Evolutionary conservation across 345 rosid species (phyloP).

Genomic region (Euclidium syriacum): DNA sequence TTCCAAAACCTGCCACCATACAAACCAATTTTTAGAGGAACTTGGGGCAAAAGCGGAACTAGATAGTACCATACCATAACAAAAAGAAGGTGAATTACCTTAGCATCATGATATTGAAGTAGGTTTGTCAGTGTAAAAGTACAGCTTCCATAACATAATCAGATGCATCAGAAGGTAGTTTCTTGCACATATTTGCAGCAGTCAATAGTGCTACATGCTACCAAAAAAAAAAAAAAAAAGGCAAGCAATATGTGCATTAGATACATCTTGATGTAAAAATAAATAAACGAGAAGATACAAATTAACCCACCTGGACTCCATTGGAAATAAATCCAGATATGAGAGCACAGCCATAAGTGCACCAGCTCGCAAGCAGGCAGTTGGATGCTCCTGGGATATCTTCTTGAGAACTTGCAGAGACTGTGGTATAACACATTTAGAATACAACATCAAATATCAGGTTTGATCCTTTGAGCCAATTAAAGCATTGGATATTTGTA

Average conservation of each 20-base stretch:
- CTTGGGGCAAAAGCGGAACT: background rate
- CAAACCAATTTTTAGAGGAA: background rate
- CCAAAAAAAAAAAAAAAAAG: too few relatives aligned
- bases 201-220: slow-evolving; percentile 96
- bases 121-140: slow-evolving; percentile 92
- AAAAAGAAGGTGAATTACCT: slow-evolving; percentile 39
- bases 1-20: slow-evolving; percentile 72
- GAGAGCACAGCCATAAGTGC: slow-evolving; percentile 99
- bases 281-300: background rate
- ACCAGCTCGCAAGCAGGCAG: slow-evolving; percentile 98
- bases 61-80: background rate
- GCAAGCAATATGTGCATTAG: slow-evolving; percentile 14
- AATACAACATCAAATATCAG: slow-evolving; percentile 1
- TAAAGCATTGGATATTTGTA: background rate
- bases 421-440: slow-evolving; percentile 36
- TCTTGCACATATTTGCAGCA: slow-evolving; percentile 99
- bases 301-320: slow-evolving; percentile 80
- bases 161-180: slow-evolving; percentile 97
- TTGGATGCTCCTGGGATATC: slow-evolving; percentile 99
- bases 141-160: slow-evolving; percentile 99
- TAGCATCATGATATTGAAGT: slow-evolving; percentile 92
- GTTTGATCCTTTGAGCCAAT: background rate
- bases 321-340: slow-evolving; percentile 98
- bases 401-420: slow-evolving; percentile 96
- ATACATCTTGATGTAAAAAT: background rate